These are phyloP conservation scores for Lepidopterella palustris DNA, from an alignment of 495 filamentous ascomycete species.

Conservation along the genomic window DNA sequence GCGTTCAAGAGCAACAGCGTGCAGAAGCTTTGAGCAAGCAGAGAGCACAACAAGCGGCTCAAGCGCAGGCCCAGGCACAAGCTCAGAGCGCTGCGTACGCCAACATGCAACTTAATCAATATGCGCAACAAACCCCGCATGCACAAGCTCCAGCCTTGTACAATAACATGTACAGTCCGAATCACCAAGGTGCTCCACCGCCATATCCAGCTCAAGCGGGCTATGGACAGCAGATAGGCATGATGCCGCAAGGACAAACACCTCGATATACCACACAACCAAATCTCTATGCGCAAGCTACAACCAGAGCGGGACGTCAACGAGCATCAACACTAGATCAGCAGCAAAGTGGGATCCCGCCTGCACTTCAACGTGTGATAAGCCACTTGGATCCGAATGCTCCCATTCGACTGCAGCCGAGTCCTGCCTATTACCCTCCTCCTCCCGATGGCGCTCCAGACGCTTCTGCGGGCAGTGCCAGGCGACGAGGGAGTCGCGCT, in stretches of 20 bases:
- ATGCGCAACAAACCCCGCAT: conserved; percentile 45
- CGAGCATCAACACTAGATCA: conserved; percentile 94
- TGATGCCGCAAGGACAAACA: conserved; percentile 61
- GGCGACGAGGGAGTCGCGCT: conserved; percentile 71
- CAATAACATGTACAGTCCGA: conserved; percentile 72
- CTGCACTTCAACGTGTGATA: conserved; percentile 90
- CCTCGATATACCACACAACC: conserved; percentile 60
- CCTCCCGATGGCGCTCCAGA: conserved; percentile 80
- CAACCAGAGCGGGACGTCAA: conserved; percentile 73
- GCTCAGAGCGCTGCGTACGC: conserved; percentile 49
- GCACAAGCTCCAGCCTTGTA: conserved; percentile 48
- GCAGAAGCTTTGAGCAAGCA: conserved; percentile 89
- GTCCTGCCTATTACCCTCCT: conserved; percentile 94
- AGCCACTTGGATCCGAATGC: conserved; percentile 93
- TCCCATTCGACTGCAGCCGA: conserved; percentile 90
- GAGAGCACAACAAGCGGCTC: conserved; percentile 54
- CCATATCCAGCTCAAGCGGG: conserved; percentile 69
- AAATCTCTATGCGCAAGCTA: conserved; percentile 81
- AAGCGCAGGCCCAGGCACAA: conserved; percentile 44
- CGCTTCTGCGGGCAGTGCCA: conserved; percentile 52
- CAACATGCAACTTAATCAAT: conserved; percentile 56
- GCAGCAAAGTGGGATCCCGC: conserved; percentile 82
- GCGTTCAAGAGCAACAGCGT: conserved; percentile 95
- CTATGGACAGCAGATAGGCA: conserved; percentile 67
- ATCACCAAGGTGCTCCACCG: conserved; percentile 70